Evolutionary conservation across 352 stramenopile species (phyloP), one percentile per base, ranked within the genome.

Genomic region (Phytophthora brassicae): DNA sequence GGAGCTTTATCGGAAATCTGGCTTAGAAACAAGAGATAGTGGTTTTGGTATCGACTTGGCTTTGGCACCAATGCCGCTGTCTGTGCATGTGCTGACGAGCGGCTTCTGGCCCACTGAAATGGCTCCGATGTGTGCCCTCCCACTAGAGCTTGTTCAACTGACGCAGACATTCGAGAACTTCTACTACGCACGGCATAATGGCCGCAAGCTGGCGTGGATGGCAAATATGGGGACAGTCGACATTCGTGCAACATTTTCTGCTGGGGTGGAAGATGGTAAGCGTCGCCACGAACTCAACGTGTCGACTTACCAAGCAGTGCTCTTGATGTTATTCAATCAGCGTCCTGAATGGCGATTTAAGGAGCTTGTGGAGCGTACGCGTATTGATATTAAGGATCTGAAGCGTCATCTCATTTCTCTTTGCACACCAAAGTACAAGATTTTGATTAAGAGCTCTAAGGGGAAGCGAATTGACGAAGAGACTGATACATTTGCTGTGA

Each of bases 291-390:
- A 99, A 45, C 72, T 99, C 0, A 97, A 89, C 42, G 97, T 99
- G 22, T 98, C 95, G 19, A 99, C 97, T 6, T 99, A 99, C 68
- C 96, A 99, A 79, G 98, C 98, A 66, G 97, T 97, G 53, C 98
- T 99, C 41, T 78, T 99, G 26, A 88, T 98, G 67, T 70, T 99
- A 6, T 99, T 99, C 80, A 99, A 99, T 71, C 78, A 90, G 29
- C 69, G 77, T 12, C 84, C 88, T 0, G 64, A 70, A 28, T 92
- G 79, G 83, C 62, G 72, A 9, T 92, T 98, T 49, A 84, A 89
- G 17, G 83, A 98, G 11, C 96, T 99, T 36, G 68, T 84, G 24
- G 81, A 95, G 29, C 72, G 79, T 47, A 98, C 95, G 0, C 69
- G 86, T 28, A 98, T 99, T 52, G 85, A 95, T 6, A 56, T 70